Conservation (phyloP, 2,329 filamentous ascomycete species). For the Alternaria infectoria region DNA sequence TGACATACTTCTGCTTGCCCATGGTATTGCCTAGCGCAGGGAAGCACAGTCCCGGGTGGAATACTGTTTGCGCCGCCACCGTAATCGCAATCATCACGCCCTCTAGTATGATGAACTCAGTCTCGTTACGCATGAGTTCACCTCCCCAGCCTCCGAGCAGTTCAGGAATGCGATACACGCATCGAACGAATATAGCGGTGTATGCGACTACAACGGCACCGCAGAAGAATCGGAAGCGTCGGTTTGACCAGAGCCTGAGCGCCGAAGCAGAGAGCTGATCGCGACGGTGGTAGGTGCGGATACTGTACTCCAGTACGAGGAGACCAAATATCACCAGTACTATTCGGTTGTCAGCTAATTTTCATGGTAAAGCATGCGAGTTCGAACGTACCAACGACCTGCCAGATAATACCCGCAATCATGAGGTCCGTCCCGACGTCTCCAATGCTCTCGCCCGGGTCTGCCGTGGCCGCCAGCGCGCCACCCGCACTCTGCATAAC, state of each 20-base stretch:
- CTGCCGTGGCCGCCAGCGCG: slow-evolving; percentile 60
- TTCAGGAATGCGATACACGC: slow-evolving; percentile 56
- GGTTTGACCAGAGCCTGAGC: slow-evolving; percentile 15
- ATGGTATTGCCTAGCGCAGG: slow-evolving; percentile 23
- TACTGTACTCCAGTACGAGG: slow-evolving; percentile 45
- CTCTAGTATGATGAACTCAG: slow-evolving; percentile 58
- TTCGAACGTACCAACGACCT: slow-evolving; percentile 54
- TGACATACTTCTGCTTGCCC: slow-evolving; percentile 7
- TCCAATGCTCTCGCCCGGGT: slow-evolving; percentile 39
- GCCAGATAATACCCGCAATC: slow-evolving; percentile 62
- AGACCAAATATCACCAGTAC: slow-evolving; percentile 52
- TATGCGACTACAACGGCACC: slow-evolving; percentile 48
- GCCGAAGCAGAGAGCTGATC: slow-evolving; percentile 14
- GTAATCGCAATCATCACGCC: slow-evolving; percentile 58
- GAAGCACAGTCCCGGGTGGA: slow-evolving; percentile 52
- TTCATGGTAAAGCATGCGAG: slow-evolving; percentile 29
- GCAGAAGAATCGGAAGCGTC: slow-evolving; percentile 28
- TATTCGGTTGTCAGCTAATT: slow-evolving; percentile 24
- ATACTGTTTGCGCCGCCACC: slow-evolving; percentile 50
- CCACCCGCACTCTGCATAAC: slow-evolving; percentile 63
- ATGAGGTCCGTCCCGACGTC: slow-evolving; percentile 61
- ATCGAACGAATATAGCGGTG: slow-evolving; percentile 53
- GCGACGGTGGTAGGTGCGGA: slow-evolving; percentile 28
- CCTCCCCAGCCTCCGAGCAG: slow-evolving; percentile 52
- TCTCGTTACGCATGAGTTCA: slow-evolving; percentile 53